Conservation (phyloP, 148 eudicot genomes). For the Pouteria glomerata region DNA sequence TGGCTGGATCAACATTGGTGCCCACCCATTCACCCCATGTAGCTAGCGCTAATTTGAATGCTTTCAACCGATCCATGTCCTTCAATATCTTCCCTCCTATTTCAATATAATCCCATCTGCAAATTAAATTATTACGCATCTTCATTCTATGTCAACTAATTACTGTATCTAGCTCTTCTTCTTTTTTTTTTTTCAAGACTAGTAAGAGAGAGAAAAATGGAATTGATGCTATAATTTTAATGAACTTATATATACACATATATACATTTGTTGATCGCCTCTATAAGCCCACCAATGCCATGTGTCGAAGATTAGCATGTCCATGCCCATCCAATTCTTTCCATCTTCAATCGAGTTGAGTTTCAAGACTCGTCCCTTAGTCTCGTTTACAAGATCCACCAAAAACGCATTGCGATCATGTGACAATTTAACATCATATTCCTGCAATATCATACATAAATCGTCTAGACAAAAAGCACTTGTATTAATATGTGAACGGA, state of each 20-base stretch:
- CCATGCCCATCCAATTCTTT: conserved; percentile 34
- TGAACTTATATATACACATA: too few relatives aligned
- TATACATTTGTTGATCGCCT: neutral
- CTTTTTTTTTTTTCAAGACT: neutral
- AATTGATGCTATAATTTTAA: too few relatives aligned
- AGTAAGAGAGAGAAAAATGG: neutral
- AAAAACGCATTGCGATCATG: conserved; percentile 37
- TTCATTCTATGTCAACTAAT: neutral
- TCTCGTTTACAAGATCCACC: conserved; percentile 21
- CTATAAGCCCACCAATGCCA: conserved; percentile 65
- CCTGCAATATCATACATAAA: neutral
- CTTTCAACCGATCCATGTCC: conserved; percentile 67
- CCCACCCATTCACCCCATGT: conserved; percentile 90
- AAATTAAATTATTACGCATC: neutral
- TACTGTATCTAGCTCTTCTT: neutral
- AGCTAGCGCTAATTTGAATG: conserved; percentile 59
- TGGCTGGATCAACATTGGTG: conserved; percentile 45
- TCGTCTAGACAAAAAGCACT: neutral
- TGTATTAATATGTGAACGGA: neutral
- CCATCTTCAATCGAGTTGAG: conserved; percentile 35
- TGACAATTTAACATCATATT: neutral
- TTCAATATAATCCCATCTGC: conserved; percentile 78
- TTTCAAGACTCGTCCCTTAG: conserved; percentile 27
- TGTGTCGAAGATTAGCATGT: conserved; percentile 46
- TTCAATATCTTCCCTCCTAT: conserved; percentile 33